Evolutionary conservation across 768 basidiomycete species (phyloP), one percentile per base, ranked within the genome.

Genomic region (Boletus reticuloceps): DNA sequence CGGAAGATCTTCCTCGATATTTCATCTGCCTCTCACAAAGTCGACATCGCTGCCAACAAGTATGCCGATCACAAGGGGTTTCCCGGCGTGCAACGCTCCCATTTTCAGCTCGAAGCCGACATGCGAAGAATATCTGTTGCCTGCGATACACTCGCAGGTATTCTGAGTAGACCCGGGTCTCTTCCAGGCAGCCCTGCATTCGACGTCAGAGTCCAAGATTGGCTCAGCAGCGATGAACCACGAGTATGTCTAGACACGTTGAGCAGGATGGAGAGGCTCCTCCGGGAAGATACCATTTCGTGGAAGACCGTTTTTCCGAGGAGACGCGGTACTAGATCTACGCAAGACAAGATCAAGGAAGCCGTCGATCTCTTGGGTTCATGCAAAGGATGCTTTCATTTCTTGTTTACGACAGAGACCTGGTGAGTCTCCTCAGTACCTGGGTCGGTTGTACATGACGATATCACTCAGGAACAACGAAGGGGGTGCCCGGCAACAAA

Each of bases 71-170:
- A 29, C 16, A 3, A 36, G 25, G 54, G 50, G 29, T 55, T 6
- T 5, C 20, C 27, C 27, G 27, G 27, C 27, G 27, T 29, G 27
- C 27, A 29, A 6, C 46, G 19, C 14, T 41, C 25, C 37, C 53
- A 57, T 40, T 57, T 57, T 25, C 54, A 34, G 42, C 14, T 57
- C 16, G 54, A 56, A 31, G 34, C 34, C 2, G 56, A 50, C 5
- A 56, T 57, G 54, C 46, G 25, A 36, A 56, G 12, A 16, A 44
- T 56, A 20, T 49, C 36, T n/a, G 56, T 57, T 10, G 54, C 54
- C 25, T 57, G 47, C 54, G 31, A 50, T 10, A 36, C 22, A 27
- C 47, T 57, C 8, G 38, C 16, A 6, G 5, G 4, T 36, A 14
- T 31, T 25, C 43, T 56, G 27, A 29, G 27, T 5, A 27, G 25